phyloP scores from a whole-genome alignment of 345 rosid genomes.

The Aquilaria sinensis region DNA sequence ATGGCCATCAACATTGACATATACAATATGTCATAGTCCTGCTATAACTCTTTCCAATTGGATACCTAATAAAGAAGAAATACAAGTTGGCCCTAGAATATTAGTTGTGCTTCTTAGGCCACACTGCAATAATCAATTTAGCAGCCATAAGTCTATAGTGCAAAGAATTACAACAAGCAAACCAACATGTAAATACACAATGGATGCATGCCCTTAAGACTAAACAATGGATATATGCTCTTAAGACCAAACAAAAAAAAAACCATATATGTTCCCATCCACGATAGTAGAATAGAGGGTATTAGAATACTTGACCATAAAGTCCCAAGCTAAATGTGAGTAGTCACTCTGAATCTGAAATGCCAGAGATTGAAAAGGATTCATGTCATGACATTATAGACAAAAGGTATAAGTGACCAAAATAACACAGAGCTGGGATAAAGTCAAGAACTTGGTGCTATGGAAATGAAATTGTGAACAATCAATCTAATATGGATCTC shows the following conservation, averaged over 20 bases:
- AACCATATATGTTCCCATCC: too few relatives aligned
- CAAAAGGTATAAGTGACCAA: too few relatives aligned
- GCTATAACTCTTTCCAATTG: conserved; percentile 53
- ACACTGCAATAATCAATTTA: conserved; percentile 34
- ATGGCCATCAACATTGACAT: conserved; percentile 52
- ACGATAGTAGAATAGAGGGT: too few relatives aligned
- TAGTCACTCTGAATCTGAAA: conserved; percentile 65
- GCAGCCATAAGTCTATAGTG: neutral
- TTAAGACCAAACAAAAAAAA: too few relatives aligned
- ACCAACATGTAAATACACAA: too few relatives aligned
- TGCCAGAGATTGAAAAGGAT: conserved; percentile 9
- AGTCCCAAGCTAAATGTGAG: conserved; percentile 92
- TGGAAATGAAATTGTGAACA: too few relatives aligned
- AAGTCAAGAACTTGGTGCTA: too few relatives aligned
- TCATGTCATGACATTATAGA: neutral
- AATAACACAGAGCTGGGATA: too few relatives aligned
- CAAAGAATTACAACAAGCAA: too few relatives aligned
- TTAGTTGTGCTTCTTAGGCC: conserved; percentile 76
- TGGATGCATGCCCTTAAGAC: too few relatives aligned
- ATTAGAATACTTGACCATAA: conserved; percentile 61
- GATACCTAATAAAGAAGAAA: conserved; percentile 42
- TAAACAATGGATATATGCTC: too few relatives aligned
- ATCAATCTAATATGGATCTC: too few relatives aligned
- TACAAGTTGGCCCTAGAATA: conserved; percentile 56
- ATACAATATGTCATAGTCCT: conserved; percentile 84